Percentiles rank a stretch among this genome's conserved stretches.
Conservation (phyloP, 805 yeast genomes). For the Candida tallmaniae region DNA sequence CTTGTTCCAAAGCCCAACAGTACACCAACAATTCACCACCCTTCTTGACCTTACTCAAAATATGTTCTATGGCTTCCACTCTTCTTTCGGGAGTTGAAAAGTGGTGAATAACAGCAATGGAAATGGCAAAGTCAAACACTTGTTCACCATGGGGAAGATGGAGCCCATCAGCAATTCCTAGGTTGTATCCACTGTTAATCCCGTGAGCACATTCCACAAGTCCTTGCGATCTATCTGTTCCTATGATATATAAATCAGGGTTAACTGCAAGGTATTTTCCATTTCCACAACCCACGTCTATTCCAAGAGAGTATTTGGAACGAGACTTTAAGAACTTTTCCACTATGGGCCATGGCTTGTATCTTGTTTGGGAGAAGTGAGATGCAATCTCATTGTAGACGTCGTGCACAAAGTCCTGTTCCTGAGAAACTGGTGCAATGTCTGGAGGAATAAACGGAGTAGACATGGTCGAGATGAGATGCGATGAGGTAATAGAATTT, state of each 20-base stretch:
- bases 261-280: slow-evolving; percentile 85
- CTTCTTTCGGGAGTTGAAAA: slow-evolving; percentile 83
- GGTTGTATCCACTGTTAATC: slow-evolving; percentile 42
- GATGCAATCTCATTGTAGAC: slow-evolving; percentile 90
- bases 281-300: slow-evolving; percentile 96
- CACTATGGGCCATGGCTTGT: slow-evolving; percentile 98
- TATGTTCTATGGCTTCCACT: slow-evolving; percentile 65
- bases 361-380: slow-evolving; percentile 90
- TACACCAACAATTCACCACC: slow-evolving; percentile 77
- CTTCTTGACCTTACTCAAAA: slow-evolving; percentile 50
- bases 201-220: slow-evolving; percentile 59
- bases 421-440: slow-evolving; percentile 54
- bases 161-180: slow-evolving; percentile 80
- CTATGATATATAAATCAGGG: slow-evolving; percentile 62
- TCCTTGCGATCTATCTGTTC: slow-evolving; percentile 71
- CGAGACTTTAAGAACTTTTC: slow-evolving; percentile 56
- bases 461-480: neutral
- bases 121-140: slow-evolving; percentile 78
- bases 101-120: slow-evolving; percentile 95
- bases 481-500: slow-evolving; percentile 12
- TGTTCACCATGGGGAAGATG: slow-evolving; percentile 35
- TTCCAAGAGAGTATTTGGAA: slow-evolving; percentile 59
- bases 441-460: slow-evolving; percentile 11
- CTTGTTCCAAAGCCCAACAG: slow-evolving; percentile 97
- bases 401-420: slow-evolving; percentile 77